Conservation (phyloP, 2,329 filamentous ascomycete species). For the Hymenoscyphus fraxineus region DNA sequence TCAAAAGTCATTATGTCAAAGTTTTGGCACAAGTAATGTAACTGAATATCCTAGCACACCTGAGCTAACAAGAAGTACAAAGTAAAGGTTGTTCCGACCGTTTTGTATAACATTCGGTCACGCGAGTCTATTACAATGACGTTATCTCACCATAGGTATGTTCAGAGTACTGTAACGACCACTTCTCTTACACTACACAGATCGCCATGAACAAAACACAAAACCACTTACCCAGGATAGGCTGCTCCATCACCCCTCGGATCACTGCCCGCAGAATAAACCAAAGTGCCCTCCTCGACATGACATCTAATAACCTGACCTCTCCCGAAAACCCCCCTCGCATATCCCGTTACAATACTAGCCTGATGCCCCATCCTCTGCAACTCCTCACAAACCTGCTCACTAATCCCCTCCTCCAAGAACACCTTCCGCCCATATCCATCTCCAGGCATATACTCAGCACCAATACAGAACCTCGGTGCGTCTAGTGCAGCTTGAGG, state of each 20-base stretch:
- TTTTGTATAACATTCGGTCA: no score
- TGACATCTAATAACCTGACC: conserved; percentile 82
- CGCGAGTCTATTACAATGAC: no score
- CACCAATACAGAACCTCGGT: conserved; percentile 82
- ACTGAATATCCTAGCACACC: no score
- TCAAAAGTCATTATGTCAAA: no score
- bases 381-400: conserved; percentile 64
- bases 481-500: conserved; percentile 89
- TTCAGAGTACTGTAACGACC: no score
- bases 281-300: conserved; percentile 66
- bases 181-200: no score
- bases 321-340: conserved; percentile 71
- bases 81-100: neutral
- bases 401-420: conserved; percentile 76
- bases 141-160: no score
- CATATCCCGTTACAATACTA: conserved; percentile 60
- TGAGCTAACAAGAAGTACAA: no score
- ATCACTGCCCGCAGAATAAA: conserved; percentile 91
- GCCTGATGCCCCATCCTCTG: conserved; percentile 69
- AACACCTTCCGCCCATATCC: conserved; percentile 62
- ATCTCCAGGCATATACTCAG: conserved; percentile 59
- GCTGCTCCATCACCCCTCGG: conserved; percentile 75
- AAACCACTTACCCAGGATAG: conserved; percentile 44
- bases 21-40: no score
- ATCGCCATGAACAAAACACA: neutral